Evolutionary conservation across 495 filamentous ascomycete genomes (phyloP), one percentile per base, ranked within the genome.

Genomic region (Patellaria atrata): DNA sequence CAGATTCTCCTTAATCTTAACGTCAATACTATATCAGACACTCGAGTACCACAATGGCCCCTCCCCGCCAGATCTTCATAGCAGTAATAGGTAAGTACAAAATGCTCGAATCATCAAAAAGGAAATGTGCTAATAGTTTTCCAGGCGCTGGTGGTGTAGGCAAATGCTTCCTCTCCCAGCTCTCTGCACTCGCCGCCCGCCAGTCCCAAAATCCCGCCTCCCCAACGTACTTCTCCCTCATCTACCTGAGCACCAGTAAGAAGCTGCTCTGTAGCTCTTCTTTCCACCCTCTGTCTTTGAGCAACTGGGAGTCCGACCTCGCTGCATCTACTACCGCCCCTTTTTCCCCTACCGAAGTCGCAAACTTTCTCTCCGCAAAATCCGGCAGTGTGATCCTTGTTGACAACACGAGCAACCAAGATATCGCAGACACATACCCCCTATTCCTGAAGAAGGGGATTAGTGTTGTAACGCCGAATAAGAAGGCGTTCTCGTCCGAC

Each of bases 381-480:
- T 82, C 82, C 8, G 75, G 70, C 22, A 75, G 76, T 39, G 68
- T 74, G 4, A 63, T 96, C 35, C 64, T 97, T 19, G 75, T 94
- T 35, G 89, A 97, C 65, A 94, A 94, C 62, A 96, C 89, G 37
- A 86, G 79, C 52, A 82, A 79, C 44, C 75, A 79, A 33, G 67
- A 71, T 27, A 63, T 97, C 7, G 89, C 87, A 1, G 62, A 74
- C 37, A 52, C 65, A 11, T 96, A 97, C 58, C 84, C 87, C 2
- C 43, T 61, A 13, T 79, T 87, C 54, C 68, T 97, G 38, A 62
- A 64, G 37, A 63, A 70, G 20, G 87, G 86, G 8, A 77, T 97
- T 59, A 80, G 69, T 46, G 71, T 96, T 53, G 84, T 94, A 21
- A 96, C 89, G 0, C 85, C 89, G 10, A 97, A 94, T 66, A 97